Evolutionary conservation across 768 basidiomycete species (phyloP), one percentile per base, ranked within the genome.

Genomic region (Mycena alexandri): DNA sequence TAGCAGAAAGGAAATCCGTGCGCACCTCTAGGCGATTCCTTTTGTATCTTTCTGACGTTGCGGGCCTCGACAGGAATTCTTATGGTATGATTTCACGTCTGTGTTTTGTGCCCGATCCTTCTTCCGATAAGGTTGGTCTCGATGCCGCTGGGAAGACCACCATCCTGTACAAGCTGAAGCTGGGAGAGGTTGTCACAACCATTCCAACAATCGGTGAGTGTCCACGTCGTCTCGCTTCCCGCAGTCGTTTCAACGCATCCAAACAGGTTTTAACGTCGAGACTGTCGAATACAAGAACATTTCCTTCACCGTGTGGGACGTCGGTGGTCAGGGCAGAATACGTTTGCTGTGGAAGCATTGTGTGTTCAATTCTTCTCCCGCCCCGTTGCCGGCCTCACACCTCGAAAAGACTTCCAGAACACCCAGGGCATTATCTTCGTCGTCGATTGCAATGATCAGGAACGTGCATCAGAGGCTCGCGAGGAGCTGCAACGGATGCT

Each of bases 211-310:
- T 99, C 83, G 97, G 97, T 96, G 75, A 77, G 92, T 85, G 68
- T 68, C 67, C 61, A 67, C 66, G 63, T 65, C 52, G 44, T 59
- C 67, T 61, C 63, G 69, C 56, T 62, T 62, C 25, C 29, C 65
- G 73, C 65, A 62, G 75, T 76, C 65, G 73, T 29, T 65, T 5
- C 60, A n/a, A n/a, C n/a, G n/a, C 41, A 33, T 62, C 67, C 56
- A n/a, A 43, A 25, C 72, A 98, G 98, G 98, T 66, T 99, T 99
- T 88, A 99, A 99, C 79, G 98, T 99, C 74, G 98, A 99, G 88
- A 99, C 98, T 68, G 98, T 99, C 73, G 97, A 99, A 82, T 99
- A 99, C 85, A 99, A 98, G 89, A 99, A 99, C 87, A 98, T 99
- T 72, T 98, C 96, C 25, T 99, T 99, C 90, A 99, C 97, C 24